Evolutionary conservation across 441 rosid species (phyloP), one percentile per base, ranked within the genome.

Genomic region (Biscutella laevigata): DNA sequence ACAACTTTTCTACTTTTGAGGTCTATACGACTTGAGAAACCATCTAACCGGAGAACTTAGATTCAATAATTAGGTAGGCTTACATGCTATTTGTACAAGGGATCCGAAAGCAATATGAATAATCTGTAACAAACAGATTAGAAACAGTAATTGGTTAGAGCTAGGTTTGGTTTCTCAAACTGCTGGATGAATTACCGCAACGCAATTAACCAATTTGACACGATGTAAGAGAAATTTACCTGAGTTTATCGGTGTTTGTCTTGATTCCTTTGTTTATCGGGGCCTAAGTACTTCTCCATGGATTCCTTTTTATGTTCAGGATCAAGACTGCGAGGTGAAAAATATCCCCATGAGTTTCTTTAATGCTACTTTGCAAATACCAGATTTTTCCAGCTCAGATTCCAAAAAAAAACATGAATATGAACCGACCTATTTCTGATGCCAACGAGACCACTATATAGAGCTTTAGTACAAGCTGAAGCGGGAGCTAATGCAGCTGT

Each of bases 271-370:
- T 73, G 74, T 59, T 62, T 71, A 52, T 74, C 49, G 19, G 90
- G 92, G 51, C 94, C 97, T 67, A 81, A 69, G 74, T 92, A 88
- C 68, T 92, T 92, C 77, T 92, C 92, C 80, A 86, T 81, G 14
- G 96, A 92, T 69, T 92, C 97, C 70, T 84, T 84, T 67, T 88
- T 92, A 72, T 63, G 99, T 53, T 82, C 97, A 44, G 96, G 96
- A 75, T 92, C 96, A 67, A 92, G 99, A 78, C 99, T 92, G 88
- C 61, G 69, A 62, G 44, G 42, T 68, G 26, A 45, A 20, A 43
- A 11, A 40, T 9, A 15, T 39, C 36, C 17, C 0, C 34, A 10
- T 8, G 30, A 40, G 29, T 40, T 42, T 52, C 43, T 28, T 3
- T 3, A 17, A 17, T 17, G 13, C 2, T 33, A 39, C 49, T 58